Percentiles rank a stretch among this genome's conserved stretches.
These are phyloP conservation scores for Aspergillus oerlinghausenensis DNA, from an alignment of 2,329 filamentous ascomycete species.

Conservation along the genomic window DNA sequence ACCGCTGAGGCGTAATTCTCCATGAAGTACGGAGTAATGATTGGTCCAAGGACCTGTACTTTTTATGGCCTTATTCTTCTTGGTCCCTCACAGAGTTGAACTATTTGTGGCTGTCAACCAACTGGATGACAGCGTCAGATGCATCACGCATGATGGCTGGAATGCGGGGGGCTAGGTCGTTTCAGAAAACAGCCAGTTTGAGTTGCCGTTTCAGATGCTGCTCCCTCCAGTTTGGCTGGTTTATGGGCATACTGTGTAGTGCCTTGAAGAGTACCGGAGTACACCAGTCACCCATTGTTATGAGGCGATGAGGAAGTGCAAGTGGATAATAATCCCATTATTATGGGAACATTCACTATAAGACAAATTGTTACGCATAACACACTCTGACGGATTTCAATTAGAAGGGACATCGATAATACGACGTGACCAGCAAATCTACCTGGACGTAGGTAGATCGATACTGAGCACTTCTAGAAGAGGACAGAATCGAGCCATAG, in stretches of 20 bases:
- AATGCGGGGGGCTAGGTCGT: conserved; percentile 4
- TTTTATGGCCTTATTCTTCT: neutral
- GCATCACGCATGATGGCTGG: neutral
- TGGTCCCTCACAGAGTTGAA: no score
- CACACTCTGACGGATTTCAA: neutral
- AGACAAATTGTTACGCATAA: neutral
- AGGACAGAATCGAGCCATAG: neutral
- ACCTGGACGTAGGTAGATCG: neutral
- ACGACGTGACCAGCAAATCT: neutral
- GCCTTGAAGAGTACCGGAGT: neutral
- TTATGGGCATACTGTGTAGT: neutral
- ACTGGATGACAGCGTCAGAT: neutral
- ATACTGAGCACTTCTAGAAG: neutral
- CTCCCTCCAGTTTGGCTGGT: neutral
- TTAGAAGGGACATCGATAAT: neutral
- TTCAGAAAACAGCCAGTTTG: neutral
- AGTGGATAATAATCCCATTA: neutral
- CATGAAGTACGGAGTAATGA: neutral
- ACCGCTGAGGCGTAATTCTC: neutral
- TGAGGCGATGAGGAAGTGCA: neutral
- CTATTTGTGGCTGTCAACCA: neutral
- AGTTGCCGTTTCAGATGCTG: neutral
- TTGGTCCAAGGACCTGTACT: neutral
- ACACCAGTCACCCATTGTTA: neutral
- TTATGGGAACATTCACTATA: neutral